Evolutionary conservation across 2,329 filamentous ascomycete genomes (phyloP).

Genomic region (Domatiomyces globalis): DNA sequence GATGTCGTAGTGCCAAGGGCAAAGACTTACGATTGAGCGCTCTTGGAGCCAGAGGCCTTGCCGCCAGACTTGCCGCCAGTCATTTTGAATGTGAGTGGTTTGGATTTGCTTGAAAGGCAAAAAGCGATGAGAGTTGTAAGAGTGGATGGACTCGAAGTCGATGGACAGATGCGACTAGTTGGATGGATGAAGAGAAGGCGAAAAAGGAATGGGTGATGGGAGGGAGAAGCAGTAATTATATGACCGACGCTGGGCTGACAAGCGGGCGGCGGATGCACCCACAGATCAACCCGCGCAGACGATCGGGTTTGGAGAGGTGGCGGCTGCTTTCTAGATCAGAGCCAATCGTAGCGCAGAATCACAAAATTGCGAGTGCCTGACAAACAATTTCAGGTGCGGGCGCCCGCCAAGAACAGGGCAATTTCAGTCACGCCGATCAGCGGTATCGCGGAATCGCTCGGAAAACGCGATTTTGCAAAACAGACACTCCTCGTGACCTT

Average conservation of each 20-base stretch:
- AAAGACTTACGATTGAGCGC: constrained; percentile 88
- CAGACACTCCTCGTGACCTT: not conserved
- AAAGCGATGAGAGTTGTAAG: constrained; percentile 21
- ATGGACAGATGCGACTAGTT: constrained; percentile 18
- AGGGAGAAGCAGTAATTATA: constrained; percentile 28
- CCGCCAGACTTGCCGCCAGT: constrained; percentile 99
- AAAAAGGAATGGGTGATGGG: constrained; percentile 21
- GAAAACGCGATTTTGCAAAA: not conserved
- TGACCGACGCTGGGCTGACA: constrained; percentile 30
- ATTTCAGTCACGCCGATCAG: not conserved
- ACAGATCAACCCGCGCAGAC: constrained; percentile 37
- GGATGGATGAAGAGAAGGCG: constrained; percentile 22
- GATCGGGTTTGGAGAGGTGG: constrained; percentile 28
- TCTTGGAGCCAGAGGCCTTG: constrained; percentile 99
- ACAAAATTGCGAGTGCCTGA: not conserved
- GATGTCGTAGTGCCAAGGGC: constrained; percentile 1
- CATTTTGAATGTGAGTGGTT: constrained; percentile 62
- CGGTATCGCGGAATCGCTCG: not conserved
- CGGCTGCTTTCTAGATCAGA: constrained; percentile 1
- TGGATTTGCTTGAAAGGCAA: constrained; percentile 26
- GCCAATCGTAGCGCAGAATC: constrained; percentile 13
- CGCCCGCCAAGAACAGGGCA: not conserved
- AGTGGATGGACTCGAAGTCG: constrained; percentile 17
- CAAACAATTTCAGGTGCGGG: not conserved
- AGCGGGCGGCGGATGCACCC: constrained; percentile 26